Evolutionary conservation across 768 basidiomycete genomes (phyloP), one percentile per base, ranked within the genome.

Genomic region (Xerocomellus chrysenteron): DNA sequence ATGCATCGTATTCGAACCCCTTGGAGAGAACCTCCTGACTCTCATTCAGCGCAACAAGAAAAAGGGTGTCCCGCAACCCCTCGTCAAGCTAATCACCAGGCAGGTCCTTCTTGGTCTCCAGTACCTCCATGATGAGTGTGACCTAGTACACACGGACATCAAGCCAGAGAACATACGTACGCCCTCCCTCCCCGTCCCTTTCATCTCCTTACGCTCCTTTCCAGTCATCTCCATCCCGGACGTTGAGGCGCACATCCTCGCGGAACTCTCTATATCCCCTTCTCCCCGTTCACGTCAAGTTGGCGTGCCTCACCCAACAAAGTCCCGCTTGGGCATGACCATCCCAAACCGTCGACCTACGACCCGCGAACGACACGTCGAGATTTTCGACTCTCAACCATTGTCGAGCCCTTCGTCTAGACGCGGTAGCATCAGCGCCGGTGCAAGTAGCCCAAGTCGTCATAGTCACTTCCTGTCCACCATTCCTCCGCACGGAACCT

Each of bases 101-200:
- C 94, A 97, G 71, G 78, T 96, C 46, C 79, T 97, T 44, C 83
- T 94, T 17, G 94, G 93, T 28, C 78, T 96, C 55, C 86, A 94
- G 69, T 97, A 94, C 71, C 83, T 97, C 13, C 94, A 97, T 65
- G 89, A 93, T 26, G 92, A 93, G 72, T 95, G 93, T 72, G 85
- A 91, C 67, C 82, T 96, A 40, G 92, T 95, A 28, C 94, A 97
- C 68, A 97, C 94, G 21, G 90, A 92, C 63, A 88, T 95, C 56
- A 95, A 97, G 73, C 94, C 94, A 53, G 94, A 97, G 79, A 97
- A 97, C 68, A 93, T 97, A 57, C 76, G 94, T 95, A 68, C 78
- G 92, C 79, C 57, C 63, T 62, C 53, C 73, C 56, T 70, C 62
- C 65, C 58, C 47, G 39, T 39, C 52, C 44, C 56, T 45, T 64